Conservation (phyloP, 805 yeast species). For the Kazachstania bromeliacearum region DNA sequence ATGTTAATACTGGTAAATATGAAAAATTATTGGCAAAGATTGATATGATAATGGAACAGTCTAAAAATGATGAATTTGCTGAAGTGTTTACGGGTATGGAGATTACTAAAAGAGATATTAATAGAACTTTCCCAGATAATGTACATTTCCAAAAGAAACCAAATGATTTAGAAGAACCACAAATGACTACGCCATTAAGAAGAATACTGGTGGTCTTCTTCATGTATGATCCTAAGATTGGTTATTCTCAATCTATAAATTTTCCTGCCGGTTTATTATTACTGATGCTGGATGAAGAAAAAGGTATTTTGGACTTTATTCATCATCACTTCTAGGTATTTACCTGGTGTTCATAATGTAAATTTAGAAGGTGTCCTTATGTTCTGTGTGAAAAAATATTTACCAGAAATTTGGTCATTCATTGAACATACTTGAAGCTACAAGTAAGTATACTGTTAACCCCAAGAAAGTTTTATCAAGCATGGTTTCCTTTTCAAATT, state of each 20-base stretch:
- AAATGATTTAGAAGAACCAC: conserved; percentile 40
- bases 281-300: conserved; percentile 81
- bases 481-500: conserved; percentile 55
- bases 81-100: conserved; percentile 70
- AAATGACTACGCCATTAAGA: conserved; percentile 60
- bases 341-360: conserved; percentile 87
- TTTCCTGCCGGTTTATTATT: conserved; percentile 82
- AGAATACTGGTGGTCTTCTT: conserved; percentile 80
- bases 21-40: conserved; percentile 57
- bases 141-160: conserved; percentile 51
- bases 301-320: conserved; percentile 91
- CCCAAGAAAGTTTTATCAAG: conserved; percentile 6
- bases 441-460: background rate
- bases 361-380: conserved; percentile 86
- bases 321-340: conserved; percentile 70
- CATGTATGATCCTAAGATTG: conserved; percentile 76
- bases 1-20: conserved; percentile 65
- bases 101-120: conserved; percentile 85
- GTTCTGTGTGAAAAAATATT: conserved; percentile 73
- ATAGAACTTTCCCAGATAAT: conserved; percentile 94
- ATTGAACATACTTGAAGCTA: conserved; percentile 23
- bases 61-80: conserved; percentile 6
- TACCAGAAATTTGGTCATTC: conserved; percentile 71
- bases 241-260: conserved; percentile 92
- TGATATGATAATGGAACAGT: conserved; percentile 25